Evolutionary conservation across 345 rosid genomes (phyloP).

Genomic region (Arabis hirsuta): DNA sequence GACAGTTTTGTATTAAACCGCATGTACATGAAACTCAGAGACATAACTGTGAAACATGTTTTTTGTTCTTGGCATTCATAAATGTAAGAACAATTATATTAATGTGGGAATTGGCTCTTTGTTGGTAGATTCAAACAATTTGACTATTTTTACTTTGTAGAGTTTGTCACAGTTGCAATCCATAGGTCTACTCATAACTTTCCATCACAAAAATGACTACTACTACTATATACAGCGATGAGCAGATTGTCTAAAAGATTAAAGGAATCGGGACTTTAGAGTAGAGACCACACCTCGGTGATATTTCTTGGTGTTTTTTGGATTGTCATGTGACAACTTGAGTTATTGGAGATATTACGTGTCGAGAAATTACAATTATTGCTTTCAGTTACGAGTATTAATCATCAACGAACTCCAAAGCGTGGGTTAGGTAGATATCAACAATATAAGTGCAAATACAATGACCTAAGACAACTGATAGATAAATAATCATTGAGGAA

Average conservation of each 20-base stretch:
- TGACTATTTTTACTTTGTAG: background rate
- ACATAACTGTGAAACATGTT: conserved; percentile 16
- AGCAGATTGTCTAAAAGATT: too few relatives aligned
- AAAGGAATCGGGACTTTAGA: too few relatives aligned
- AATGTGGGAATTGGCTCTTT: conserved; percentile 12
- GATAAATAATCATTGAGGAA: background rate
- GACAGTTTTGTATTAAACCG: conserved; percentile 21
- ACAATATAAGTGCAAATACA: background rate
- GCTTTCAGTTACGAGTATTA: conserved; percentile 13
- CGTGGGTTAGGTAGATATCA: conserved; percentile 11
- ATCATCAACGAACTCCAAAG: conserved; percentile 23
- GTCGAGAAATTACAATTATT: conserved; percentile 15
- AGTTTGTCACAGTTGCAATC: too few relatives aligned
- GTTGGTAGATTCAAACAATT: background rate
- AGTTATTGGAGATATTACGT: conserved; percentile 4
- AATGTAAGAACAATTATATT: conserved; percentile 1
- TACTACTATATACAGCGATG: too few relatives aligned
- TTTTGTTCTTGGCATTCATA: conserved; percentile 18
- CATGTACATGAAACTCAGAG: conserved; percentile 15
- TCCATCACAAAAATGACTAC: too few relatives aligned
- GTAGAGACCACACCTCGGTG: too few relatives aligned
- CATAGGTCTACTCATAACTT: background rate
- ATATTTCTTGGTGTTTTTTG: background rate
- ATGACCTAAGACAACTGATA: background rate
- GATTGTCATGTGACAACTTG: conserved; percentile 2